Percentiles rank a stretch among this genome's conserved stretches.
Evolutionary conservation across 768 basidiomycete species (phyloP).

Genomic region (Porphyrellus cyaneotinctus): DNA sequence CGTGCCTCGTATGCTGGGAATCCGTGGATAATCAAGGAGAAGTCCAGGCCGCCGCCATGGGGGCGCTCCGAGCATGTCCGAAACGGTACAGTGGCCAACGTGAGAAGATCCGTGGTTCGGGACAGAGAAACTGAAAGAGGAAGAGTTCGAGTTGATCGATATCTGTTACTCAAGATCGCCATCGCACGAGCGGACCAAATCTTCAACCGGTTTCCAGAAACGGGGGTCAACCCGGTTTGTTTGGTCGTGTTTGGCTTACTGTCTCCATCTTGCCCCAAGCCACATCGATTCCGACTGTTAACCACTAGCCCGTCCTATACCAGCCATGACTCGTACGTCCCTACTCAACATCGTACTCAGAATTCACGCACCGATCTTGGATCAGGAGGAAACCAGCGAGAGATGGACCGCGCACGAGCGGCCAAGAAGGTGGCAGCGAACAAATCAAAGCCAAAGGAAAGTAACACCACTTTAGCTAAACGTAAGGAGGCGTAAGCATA

Average conservation of each 20-base stretch:
- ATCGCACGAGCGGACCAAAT: conserved; percentile 1
- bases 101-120: conserved; percentile 10
- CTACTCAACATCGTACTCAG: neutral
- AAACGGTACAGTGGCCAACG: conserved; percentile 10
- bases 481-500: conserved; percentile 71
- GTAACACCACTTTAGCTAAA: conserved; percentile 54
- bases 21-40: conserved; percentile 4
- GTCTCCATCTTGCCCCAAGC: neutral
- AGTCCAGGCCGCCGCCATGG: conserved; percentile 7
- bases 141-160: conserved; percentile 6
- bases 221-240: conserved; percentile 10
- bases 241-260: conserved; percentile 24
- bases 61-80: conserved; percentile 8
- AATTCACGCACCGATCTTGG: conserved; percentile 8
- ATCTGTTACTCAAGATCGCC: conserved; percentile 15
- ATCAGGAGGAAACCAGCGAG: conserved; percentile 80
- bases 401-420: conserved; percentile 66
- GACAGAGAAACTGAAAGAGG: neutral
- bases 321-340: conserved; percentile 53
- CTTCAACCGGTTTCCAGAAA: conserved; percentile 7
- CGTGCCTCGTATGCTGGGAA: conserved; percentile 3
- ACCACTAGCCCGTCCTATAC: conserved; percentile 1
- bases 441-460: conserved; percentile 69
- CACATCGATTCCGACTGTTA: conserved; percentile 7
- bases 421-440: conserved; percentile 62